Percentiles rank a stretch among this genome's conserved stretches.
Evolutionary conservation across 164 flowering plant genomes (phyloP).

Genomic region (Macadamia tetraphylla): DNA sequence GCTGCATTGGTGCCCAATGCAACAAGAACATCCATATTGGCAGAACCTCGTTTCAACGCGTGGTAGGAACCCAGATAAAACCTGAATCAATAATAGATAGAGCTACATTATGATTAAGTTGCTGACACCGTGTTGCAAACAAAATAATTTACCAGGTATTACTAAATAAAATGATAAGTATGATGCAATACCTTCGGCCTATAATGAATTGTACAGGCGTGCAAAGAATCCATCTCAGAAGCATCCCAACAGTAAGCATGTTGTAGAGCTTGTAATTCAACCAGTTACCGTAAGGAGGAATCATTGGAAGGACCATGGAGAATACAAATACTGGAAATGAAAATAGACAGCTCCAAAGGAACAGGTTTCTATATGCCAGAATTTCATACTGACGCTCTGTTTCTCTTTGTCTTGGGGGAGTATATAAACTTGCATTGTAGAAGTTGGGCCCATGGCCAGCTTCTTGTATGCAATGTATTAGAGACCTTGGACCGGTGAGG

Average conservation of each 20-base stretch:
- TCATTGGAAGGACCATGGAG: constrained; percentile 93
- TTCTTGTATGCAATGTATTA: constrained; percentile 54
- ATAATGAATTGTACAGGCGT: constrained; percentile 87
- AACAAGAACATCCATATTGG: constrained; percentile 95
- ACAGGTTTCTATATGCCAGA: constrained; percentile 47
- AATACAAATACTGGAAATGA: constrained; percentile 72
- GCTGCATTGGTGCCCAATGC: constrained; percentile 99
- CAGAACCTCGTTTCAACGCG: constrained; percentile 67
- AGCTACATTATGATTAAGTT: not conserved
- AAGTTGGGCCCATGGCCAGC: constrained; percentile 37
- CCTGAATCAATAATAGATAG: constrained; percentile 34
- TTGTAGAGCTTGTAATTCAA: constrained; percentile 52
- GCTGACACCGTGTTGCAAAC: not conserved
- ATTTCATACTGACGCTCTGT: constrained; percentile 51
- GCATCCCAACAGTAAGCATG: constrained; percentile 73
- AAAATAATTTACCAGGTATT: not conserved
- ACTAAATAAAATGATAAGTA: not conserved
- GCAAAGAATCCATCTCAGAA: constrained; percentile 79
- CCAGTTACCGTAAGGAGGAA: constrained; percentile 83
- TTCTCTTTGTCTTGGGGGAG: constrained; percentile 62
- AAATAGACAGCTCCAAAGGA: constrained; percentile 75
- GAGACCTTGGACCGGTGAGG: constrained; percentile 74
- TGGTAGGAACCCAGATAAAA: constrained; percentile 84
- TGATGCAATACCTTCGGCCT: constrained; percentile 59
- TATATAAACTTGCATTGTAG: constrained; percentile 56